Evolutionary conservation across 257 asterid genomes (phyloP).

Genomic region (Galeopsis tetrahit): DNA sequence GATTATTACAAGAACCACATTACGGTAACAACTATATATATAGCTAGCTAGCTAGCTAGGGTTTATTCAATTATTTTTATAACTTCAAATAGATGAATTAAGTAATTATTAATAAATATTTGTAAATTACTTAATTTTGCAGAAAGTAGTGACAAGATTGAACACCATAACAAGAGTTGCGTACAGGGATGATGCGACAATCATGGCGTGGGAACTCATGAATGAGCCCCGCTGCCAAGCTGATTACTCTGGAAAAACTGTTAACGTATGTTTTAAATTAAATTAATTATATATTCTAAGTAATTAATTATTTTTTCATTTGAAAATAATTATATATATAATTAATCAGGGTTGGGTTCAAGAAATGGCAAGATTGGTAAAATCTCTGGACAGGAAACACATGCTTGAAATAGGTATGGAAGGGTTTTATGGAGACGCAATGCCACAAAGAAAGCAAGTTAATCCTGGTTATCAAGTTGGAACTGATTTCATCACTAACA

Average conservation of each 20-base stretch:
- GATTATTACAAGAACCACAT: conserved; percentile 74
- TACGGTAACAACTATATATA: conserved; percentile 36
- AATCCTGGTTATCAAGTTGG: conserved; percentile 85
- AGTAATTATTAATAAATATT: no score
- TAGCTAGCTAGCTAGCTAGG: no score
- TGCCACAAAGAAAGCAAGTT: conserved; percentile 53
- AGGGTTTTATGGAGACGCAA: conserved; percentile 83
- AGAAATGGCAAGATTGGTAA: conserved; percentile 73
- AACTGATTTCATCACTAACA: conserved; percentile 64
- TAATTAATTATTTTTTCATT: no score
- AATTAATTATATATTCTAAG: no score
- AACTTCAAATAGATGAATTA: no score
- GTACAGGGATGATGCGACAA: conserved; percentile 69
- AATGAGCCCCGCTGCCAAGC: conserved; percentile 84
- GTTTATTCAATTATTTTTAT: no score
- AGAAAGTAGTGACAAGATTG: conserved; percentile 69
- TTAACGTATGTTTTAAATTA: conserved; percentile 45
- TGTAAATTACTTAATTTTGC: conserved; percentile 20
- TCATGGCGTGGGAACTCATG: conserved; percentile 96
- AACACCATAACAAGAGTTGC: conserved; percentile 55
- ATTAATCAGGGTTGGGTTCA: conserved; percentile 50
- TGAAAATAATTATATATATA: no score
- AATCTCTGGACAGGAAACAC: conserved; percentile 60
- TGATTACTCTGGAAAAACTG: conserved; percentile 69
- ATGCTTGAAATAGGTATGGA: conserved; percentile 74